Evolutionary conservation across 352 stramenopile genomes (phyloP), one percentile per base, ranked within the genome.

Genomic region (Phytophthora cryptogea): DNA sequence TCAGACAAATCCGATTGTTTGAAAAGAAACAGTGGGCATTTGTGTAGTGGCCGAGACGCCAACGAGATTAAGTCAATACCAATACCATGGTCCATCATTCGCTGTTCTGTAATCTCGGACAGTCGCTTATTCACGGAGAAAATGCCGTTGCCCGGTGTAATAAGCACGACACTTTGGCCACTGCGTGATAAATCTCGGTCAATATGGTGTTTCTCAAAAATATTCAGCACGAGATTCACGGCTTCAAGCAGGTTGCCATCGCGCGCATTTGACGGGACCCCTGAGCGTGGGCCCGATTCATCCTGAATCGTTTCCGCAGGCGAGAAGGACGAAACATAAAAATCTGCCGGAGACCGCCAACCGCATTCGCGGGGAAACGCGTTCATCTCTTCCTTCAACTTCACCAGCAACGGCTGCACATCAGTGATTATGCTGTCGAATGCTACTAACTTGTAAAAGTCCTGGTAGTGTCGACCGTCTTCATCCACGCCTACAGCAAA

Each of bases 61-160:
- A 76, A 97, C 30, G 92, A 98, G 30, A 99, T 88, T 68, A 99
- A 93, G 72, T 99, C 97, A 59, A 98, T 99, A 32, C 97, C 97
- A 59, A 99, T 99, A 40, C 96, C 97, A 71, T 99, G 97, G 66
- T 99, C 97, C 96, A 99, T 99, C 97, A 99, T 99, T 28, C 97
- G 83, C 77, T 99, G 96, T 60, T 99, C 98, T 13, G 97, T 99
- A 52, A 99, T 99, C 52, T 94, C 83, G n/a, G 92, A 88, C 20
- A 99, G 79, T 26, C 84, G 83, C 63, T 95, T 95, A 65, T 99
- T 97, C 3, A 99, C 96, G 0, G 97, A 91, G 78, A 99, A 99
- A 40, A 99, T 97, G 32, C 97, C 96, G 65, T 91, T 95, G 17
- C 96, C 96, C 5, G 97, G 78, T 3, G 95, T 98, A 49, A 99